Base-by-base conservation (phyloP, 164 flowering plant genomes). In the Amborella trichopoda region DNA sequence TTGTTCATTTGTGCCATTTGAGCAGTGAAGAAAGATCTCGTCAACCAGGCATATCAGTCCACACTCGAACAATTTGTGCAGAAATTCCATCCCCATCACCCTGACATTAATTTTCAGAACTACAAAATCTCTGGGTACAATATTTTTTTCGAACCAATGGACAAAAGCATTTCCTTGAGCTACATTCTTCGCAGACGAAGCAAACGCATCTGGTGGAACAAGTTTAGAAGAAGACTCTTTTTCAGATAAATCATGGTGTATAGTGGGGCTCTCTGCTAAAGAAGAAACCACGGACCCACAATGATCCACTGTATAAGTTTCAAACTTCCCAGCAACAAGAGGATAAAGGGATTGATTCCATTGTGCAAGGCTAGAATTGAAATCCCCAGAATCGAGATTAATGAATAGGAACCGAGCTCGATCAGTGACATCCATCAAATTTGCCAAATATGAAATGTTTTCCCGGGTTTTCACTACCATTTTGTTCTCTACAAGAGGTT, bases 41-140 rank as follows among this genome's bases (percentile, higher is more conserved):
- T 89, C 90, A 28, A 89, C 82, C 43, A 48, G 71, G 72, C 97
- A 89, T 40, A 89, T 75, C 19, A 65, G 67, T 49, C 95, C 95
- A 27, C 66, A 74, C 46, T 77, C 72, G 19, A 73, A 72, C 28
- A 89, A 47, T 17, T 77, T 79, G 10, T 61, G 56, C 13, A 89
- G 76, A 36, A 80, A 66, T 20, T 73, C 72, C 61, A 71, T 21
- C 56, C 80, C 85, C 22, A 54, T 64, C 12, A 66, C 71, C 23
- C 68, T 56, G 2, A 75, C 75, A 58, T 76, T 76, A 80, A 85
- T 83, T 64, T 69, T 76, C 49, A 89, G 64, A 17, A 85, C 80
- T 32, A 83, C 86, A 30, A 85, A 81, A 44, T 83, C 82, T 9
- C 71, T 76, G 24, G 26, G 49, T 12, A 52, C 49, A 11, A 80